Evolutionary conservation across 139 green algal species (phyloP), one percentile per base, ranked within the genome.

Genomic region (Edaphochlamys debaryana): DNA sequence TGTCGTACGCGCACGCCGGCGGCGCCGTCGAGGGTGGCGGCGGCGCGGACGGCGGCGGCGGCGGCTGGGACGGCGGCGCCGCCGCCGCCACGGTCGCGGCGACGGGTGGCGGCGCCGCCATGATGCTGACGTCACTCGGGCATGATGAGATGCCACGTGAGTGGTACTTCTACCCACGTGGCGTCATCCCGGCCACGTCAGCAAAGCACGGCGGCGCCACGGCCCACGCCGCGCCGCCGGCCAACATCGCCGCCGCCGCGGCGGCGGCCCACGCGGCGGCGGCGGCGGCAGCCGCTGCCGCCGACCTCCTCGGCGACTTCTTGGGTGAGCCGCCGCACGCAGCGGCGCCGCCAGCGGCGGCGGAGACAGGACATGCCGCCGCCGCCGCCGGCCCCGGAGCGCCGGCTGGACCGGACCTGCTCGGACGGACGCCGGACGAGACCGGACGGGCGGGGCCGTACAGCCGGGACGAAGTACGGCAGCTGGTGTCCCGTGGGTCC

Each of bases 111-210:
- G 17, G 1, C 19, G 23, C n/a, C 15, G 62, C 42, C 29, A 62
- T 84, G 58, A 86, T 96, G 32, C 89, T 98, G 25, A 80, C 89
- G 9, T 73, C 85, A 17, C 63, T 76, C 17, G 88, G 80, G 40
- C 79, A 95, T 30, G 86, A 79, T 0, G 90, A 96, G 68, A 89
- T 91, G 37, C 67, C 81, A 4, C 89, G 86, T 30, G 95, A 96
- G 82, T 98, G 95, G 95, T 96, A 68, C 78, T 94, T 93, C 83
- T 93, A 88, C 64, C 86, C 86, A 15, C 38, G 89, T 15, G 90
- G 83, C 56, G 71, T 84, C 68, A 11, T 86, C 1, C 38, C 22
- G 41, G 56, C 67, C 0, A 45, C n/a, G 32, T n/a, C n/a, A n/a
- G n/a, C n/a, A n/a, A n/a, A n/a, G n/a, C n/a, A n/a, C n/a, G n/a